Percentiles rank a stretch among this genome's conserved stretches.
Conservation (phyloP, 805 yeast species). For the Candida cerambycidarum region DNA sequence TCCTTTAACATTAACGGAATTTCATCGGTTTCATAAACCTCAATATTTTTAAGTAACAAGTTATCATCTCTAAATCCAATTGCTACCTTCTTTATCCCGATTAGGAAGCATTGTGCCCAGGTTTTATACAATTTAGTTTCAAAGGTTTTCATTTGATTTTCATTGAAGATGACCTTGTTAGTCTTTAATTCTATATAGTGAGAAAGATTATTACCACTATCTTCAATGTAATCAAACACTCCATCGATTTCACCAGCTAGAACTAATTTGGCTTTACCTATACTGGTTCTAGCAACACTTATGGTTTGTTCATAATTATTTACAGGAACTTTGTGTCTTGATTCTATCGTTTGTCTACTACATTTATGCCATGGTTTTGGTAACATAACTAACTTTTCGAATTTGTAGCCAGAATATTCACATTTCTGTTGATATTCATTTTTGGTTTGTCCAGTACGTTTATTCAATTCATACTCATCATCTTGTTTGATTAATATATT, state of each 20-base stretch:
- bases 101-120: slow-evolving; percentile 92
- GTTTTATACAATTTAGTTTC: slow-evolving; percentile 75
- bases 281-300: slow-evolving; percentile 80
- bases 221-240: slow-evolving; percentile 70
- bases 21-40: slow-evolving; percentile 73
- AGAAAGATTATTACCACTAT: slow-evolving; percentile 45
- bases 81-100: slow-evolving; percentile 78
- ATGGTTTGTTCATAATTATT: slow-evolving; percentile 76
- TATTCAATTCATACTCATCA: slow-evolving; percentile 38
- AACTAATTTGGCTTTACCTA: slow-evolving; percentile 66
- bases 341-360: slow-evolving; percentile 66
- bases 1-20: slow-evolving; percentile 68
- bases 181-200: slow-evolving; percentile 90
- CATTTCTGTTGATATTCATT: slow-evolving; percentile 36
- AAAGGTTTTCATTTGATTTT: slow-evolving; percentile 60
- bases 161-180: slow-evolving; percentile 51
- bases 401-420: slow-evolving; percentile 76
- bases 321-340: slow-evolving; percentile 57
- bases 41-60: slow-evolving; percentile 63
- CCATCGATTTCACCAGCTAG: slow-evolving; percentile 94
- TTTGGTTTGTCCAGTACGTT: slow-evolving; percentile 22
- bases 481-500: slow-evolving; percentile 62
- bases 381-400: slow-evolving; percentile 76
- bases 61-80: slow-evolving; percentile 86
- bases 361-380: slow-evolving; percentile 73